Percentiles rank a stretch among this genome's conserved stretches.
phyloP scores from a whole-genome alignment of 805 yeast species.

The Sugiyamaella smithiae region DNA sequence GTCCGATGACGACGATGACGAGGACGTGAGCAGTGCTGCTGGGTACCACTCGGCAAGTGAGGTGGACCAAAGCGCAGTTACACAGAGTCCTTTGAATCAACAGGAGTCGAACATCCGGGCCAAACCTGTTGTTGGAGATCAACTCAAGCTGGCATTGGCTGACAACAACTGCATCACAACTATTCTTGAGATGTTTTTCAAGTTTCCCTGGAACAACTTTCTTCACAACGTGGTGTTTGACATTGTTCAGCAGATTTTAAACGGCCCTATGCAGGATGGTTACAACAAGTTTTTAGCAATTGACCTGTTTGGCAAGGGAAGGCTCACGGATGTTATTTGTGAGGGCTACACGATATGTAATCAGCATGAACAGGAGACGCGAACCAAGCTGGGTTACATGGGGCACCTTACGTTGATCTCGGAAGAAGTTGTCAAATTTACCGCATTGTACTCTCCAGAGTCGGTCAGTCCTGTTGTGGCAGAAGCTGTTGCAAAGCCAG shows the following conservation, averaged over 20 bases:
- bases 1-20: conserved; percentile 26
- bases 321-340: conserved; percentile 55
- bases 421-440: conserved; percentile 92
- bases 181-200: conserved; percentile 71
- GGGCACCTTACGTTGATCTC: conserved; percentile 94
- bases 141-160: conserved; percentile 73
- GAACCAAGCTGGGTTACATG: conserved; percentile 85
- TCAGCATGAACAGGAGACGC: conserved; percentile 55
- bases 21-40: conserved; percentile 11
- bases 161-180: conserved; percentile 68
- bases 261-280: conserved; percentile 81
- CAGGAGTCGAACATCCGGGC: conserved; percentile 45
- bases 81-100: conserved; percentile 23
- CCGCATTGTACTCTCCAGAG: conserved; percentile 57
- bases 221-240: conserved; percentile 97
- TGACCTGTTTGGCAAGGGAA: conserved; percentile 67
- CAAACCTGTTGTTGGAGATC: conserved; percentile 80
- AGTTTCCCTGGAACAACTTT: conserved; percentile 95
- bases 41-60: conserved; percentile 11
- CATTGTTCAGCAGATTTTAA: conserved; percentile 88
- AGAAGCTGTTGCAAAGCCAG: conserved; percentile 46
- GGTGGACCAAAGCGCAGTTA: conserved; percentile 6
- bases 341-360: conserved; percentile 61
- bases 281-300: conserved; percentile 73
- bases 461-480: conserved; percentile 53